These are phyloP conservation scores for Hanseniaspora guilliermondii DNA, from an alignment of 805 yeast species.

Conservation along the genomic window DNA sequence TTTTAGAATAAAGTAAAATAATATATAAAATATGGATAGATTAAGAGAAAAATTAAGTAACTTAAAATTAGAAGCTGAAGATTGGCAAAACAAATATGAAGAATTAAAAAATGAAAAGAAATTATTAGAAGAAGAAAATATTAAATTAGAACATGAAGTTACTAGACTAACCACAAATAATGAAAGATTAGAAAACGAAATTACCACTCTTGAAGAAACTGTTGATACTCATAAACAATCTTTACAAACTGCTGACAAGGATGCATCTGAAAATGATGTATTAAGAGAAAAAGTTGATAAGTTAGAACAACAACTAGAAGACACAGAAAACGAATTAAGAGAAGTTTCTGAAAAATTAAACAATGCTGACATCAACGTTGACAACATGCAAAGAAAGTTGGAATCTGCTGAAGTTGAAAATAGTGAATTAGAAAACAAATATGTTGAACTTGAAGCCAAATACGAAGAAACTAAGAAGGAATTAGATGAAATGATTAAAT, in stretches of 20 bases:
- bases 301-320: conserved; percentile 84
- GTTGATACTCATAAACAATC: conserved; percentile 66
- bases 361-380: conserved; percentile 91
- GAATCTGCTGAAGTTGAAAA: conserved; percentile 84
- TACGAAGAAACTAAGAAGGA: conserved; percentile 79
- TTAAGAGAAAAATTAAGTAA: conserved; percentile 59
- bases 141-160: conserved; percentile 90
- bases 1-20: not conserved
- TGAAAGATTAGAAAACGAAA: conserved; percentile 70
- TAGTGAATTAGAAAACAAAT: conserved; percentile 80
- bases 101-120: conserved; percentile 70
- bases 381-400: conserved; percentile 89
- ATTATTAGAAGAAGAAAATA: conserved; percentile 79
- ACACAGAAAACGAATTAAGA: conserved; percentile 77
- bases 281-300: conserved; percentile 78
- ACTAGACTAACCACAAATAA: conserved; percentile 86
- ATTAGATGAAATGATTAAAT: conserved; percentile 91
- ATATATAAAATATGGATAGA: conserved; percentile 9
- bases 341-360: conserved; percentile 89
- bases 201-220: conserved; percentile 60
- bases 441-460: conserved; percentile 73
- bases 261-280: conserved; percentile 81
- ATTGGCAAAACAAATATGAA: conserved; percentile 95
- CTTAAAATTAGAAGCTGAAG: conserved; percentile 87
- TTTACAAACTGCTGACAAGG: conserved; percentile 81